Conservation (phyloP, 208 protist genomes). For the Leishmania aethiopica region DNA sequence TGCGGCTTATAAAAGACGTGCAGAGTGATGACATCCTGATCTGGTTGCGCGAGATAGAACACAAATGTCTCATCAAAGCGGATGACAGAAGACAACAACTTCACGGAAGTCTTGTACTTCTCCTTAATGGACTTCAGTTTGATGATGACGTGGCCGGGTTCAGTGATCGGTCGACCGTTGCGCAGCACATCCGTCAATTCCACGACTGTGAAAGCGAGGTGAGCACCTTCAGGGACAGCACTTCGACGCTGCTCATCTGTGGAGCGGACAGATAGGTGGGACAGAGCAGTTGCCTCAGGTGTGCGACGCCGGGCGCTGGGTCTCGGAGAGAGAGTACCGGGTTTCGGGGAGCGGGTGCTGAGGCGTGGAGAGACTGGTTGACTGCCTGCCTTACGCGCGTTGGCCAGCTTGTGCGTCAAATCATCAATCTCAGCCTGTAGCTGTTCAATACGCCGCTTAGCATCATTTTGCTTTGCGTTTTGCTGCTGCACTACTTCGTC, state of each 20-base stretch:
- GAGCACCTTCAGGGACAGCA: slow-evolving; percentile 74
- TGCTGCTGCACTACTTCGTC: slow-evolving; percentile 38
- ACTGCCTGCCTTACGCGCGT: slow-evolving; percentile 13
- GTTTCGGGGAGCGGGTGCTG: slow-evolving; percentile 15
- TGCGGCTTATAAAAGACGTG: slow-evolving; percentile 88
- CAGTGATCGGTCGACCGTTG: slow-evolving; percentile 68
- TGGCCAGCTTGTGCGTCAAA: slow-evolving; percentile 17
- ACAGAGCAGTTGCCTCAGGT: slow-evolving; percentile 33
- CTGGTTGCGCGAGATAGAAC: slow-evolving; percentile 87
- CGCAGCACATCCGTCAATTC: slow-evolving; percentile 64
- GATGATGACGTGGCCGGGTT: slow-evolving; percentile 78
- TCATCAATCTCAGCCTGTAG: slow-evolving; percentile 27
- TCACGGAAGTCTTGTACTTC: slow-evolving; percentile 90
- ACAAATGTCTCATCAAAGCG: slow-evolving; percentile 85
- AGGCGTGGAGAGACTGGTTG: slow-evolving; percentile 7
- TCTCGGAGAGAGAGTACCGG: slow-evolving; percentile 16
- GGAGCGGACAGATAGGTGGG: slow-evolving; percentile 48
- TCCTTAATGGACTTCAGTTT: slow-evolving; percentile 92
- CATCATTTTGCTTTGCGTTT: slow-evolving; percentile 20
- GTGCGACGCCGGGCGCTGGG: slow-evolving; percentile 26
- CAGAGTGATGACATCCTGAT: slow-evolving; percentile 90
- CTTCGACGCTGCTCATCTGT: slow-evolving; percentile 61
- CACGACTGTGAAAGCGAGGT: slow-evolving; percentile 83
- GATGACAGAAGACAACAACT: slow-evolving; percentile 70
- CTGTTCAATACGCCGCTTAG: slow-evolving; percentile 19